Evolutionary conservation across 1,284 basidiomycete genomes (phyloP), one percentile per base, ranked within the genome.

Genomic region (Cutaneotrichosporon curvatum): DNA sequence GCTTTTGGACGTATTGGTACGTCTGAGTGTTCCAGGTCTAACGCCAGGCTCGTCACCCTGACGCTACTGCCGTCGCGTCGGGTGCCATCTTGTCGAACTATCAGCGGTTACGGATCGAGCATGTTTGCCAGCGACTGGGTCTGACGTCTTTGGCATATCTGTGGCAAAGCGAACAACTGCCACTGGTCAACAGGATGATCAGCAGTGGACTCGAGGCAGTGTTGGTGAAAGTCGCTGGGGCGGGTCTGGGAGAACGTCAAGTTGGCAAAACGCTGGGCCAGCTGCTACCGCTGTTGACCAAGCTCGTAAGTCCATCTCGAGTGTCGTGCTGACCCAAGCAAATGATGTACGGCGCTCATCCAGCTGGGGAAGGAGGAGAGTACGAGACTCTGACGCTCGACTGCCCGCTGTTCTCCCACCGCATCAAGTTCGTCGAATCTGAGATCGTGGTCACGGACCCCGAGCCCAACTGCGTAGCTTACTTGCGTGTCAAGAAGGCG

Each of bases 1-100:
- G 19, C 74, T 99, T 16, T 73, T 71, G 7, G 71, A 77, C 16
- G 88, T 98, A 50, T 85, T 90, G 78, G 90, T 89, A 55, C 25
- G 72, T 46, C 16, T 12, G 10, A 10, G 14, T 22, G 3, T 25
- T 14, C 0, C 10, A n/a, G 31, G 21, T 46, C 22, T 7, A 7
- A 47, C 30, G 2, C 1, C 52, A 94, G 89, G 67, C 71, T 11
- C 73, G 76, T 36, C 85, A 94, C 67, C 89, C 91, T 3, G 85
- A 94, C 45, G 72, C 91, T 16, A 76, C 85, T 63, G 95, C 83
- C 11, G 84, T 98, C 14, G 87, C 91, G 4, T 90, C 92, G 8
- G 95, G 95, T 2, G 94, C 95, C 2, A 98, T 99, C 49, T 78
- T 98, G 23, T 97, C 92, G 18, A 96, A 90, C 65, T 99, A 99